Evolutionary conservation across 2,329 filamentous ascomycete genomes (phyloP), one percentile per base, ranked within the genome.

Genomic region (Cordyceps militaris): DNA sequence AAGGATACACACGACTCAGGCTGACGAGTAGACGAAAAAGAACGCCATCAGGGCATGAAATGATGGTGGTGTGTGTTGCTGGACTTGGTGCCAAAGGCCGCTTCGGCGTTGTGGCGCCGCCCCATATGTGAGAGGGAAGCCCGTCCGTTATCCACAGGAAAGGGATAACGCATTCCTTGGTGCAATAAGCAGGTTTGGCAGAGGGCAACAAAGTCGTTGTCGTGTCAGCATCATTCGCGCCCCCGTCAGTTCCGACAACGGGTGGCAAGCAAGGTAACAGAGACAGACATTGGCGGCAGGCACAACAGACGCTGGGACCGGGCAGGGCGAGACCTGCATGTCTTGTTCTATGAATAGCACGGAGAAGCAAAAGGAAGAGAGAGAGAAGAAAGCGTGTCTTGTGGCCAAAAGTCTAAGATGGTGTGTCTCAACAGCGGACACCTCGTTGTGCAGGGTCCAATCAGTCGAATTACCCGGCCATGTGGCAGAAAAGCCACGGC

Each of bases 331-430:
- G 34, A 56, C 48, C 30, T 57, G 48, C 56, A 57, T 52, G 38
- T 58, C 49, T 58, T 38, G 16, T 13, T n/a, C 34, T 38, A 58
- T 53, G 40, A 58, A 58, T 58, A 58, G 56, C 56, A 34, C 30
- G 49, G 43, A 47, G 34, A 38, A 6, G 28, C n/a, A n/a, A n/a
- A n/a, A n/a, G n/a, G n/a, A n/a, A n/a, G n/a, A n/a, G n/a, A n/a
- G n/a, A n/a, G n/a, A n/a, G 14, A 36, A 30, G 11, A 21, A 38
- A 26, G 10, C 36, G 34, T 47, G 47, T 57, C 56, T 57, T 19
- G 47, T 14, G 36, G 24, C 28, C 21, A 5, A 38, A n/a, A n/a
- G 34, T 32, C 36, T 50, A 21, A 19, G 46, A 51, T 40, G 26
- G n/a, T 42, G n/a, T 42, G 47, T 57, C 54, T 56, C 47, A 57